Percentiles rank a stretch among this genome's conserved stretches.
phyloP scores from a whole-genome alignment of 1,284 basidiomycete species.

The Irpex lacteus region DNA sequence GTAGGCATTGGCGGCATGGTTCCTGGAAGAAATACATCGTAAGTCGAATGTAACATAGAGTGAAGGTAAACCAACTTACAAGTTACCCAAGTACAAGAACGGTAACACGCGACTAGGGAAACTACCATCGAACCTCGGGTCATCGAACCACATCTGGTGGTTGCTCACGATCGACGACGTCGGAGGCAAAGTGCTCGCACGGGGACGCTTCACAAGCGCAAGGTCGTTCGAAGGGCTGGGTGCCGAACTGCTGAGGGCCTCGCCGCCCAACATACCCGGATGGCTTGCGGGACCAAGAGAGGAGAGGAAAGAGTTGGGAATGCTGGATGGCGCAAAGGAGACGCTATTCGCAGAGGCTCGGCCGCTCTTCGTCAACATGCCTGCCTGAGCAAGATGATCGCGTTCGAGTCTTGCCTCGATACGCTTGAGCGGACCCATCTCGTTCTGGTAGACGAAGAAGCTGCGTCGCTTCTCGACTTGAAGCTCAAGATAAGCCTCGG shows the following conservation, averaged over 20 bases:
- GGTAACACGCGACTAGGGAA: constrained; percentile 94
- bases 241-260: constrained; percentile 1
- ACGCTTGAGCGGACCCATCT: constrained; percentile 73
- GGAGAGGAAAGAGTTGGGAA: constrained; percentile 5
- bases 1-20: constrained; percentile 91
- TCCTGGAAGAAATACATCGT: constrained; percentile 43
- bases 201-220: constrained; percentile 41
- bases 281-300: constrained; percentile 20
- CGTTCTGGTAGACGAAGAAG: constrained; percentile 91
- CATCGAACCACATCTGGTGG: constrained; percentile 90
- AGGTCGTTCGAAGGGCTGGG: background rate
- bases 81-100: constrained; percentile 93
- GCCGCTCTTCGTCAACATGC: background rate
- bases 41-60: constrained; percentile 8
- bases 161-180: constrained; percentile 55
- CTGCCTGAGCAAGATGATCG: constrained; percentile 29
- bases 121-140: constrained; percentile 89
- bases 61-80: constrained; percentile 52
- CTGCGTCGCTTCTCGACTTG: constrained; percentile 67
- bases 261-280: constrained; percentile 5
- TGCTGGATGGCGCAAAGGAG: constrained; percentile 38
- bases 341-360: constrained; percentile 49
- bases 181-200: constrained; percentile 68
- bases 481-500: constrained; percentile 88
- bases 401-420: constrained; percentile 65